Evolutionary conservation across 2,329 filamentous ascomycete species (phyloP).

Genomic region (Aspergillus calidoustus): DNA sequence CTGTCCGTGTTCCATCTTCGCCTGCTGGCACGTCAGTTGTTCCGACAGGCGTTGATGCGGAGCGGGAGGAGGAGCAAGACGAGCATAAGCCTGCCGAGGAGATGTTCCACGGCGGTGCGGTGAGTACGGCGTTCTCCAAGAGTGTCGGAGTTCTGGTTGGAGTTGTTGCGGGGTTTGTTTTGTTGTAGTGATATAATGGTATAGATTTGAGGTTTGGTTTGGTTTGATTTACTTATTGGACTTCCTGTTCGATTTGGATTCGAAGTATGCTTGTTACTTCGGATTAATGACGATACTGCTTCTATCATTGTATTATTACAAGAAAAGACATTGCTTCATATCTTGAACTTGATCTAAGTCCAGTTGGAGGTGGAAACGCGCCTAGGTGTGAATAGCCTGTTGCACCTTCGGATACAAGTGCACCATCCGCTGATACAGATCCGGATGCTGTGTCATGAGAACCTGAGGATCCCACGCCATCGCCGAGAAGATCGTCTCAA

Average conservation of each 20-base stretch:
- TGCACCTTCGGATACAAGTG: slow-evolving; percentile 83
- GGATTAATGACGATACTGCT: not conserved
- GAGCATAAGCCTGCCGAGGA: not conserved
- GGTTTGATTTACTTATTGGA: not conserved
- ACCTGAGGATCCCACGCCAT: slow-evolving; percentile 68
- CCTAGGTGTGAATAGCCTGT: slow-evolving; percentile 68
- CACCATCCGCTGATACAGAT: slow-evolving; percentile 79
- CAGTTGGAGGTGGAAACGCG: not conserved
- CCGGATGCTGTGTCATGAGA: slow-evolving; percentile 77
- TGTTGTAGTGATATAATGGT: not conserved
- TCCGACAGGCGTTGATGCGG: slow-evolving; percentile 12
- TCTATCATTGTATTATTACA: not conserved
- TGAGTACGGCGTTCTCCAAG: not conserved
- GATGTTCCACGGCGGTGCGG: slow-evolving; percentile 8
- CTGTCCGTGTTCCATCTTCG: slow-evolving; percentile 2
- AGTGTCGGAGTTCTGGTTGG: not conserved
- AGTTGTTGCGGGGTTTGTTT: not conserved
- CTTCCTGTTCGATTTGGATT: not conserved
- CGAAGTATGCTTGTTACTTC: not conserved
- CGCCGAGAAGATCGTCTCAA: slow-evolving; percentile 90
- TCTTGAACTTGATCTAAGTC: not conserved
- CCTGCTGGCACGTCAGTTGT: not conserved
- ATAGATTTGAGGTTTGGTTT: not conserved
- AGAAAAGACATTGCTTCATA: not conserved
- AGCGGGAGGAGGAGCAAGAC: not conserved